Conservation (phyloP, 2,329 filamentous ascomycete species). For the Zymoseptoria crescenta region DNA sequence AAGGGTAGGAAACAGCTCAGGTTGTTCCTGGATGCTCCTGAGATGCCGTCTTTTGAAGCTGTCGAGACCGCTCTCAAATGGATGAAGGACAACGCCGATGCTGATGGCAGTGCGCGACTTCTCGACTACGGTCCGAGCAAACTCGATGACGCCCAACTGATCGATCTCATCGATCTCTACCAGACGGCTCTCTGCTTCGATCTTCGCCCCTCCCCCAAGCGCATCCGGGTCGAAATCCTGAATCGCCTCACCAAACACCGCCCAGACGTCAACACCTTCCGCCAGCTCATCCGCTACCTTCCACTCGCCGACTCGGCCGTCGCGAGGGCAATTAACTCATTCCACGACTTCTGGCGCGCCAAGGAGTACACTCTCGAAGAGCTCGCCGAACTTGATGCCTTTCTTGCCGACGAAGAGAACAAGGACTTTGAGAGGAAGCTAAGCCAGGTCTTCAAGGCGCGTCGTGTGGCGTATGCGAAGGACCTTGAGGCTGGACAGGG, state of each 20-base stretch:
- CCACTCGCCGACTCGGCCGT: conserved; percentile 10
- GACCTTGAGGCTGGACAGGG: neutral
- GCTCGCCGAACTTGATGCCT: conserved; percentile 1
- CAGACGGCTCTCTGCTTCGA: conserved; percentile 9
- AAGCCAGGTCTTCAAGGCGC: neutral
- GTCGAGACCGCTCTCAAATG: conserved; percentile 10
- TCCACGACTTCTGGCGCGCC: neutral
- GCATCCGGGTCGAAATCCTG: conserved; percentile 6
- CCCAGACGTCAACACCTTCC: conserved; percentile 5
- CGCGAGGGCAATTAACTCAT: conserved; percentile 12
- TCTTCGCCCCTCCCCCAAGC: conserved; percentile 11
- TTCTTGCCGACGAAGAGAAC: neutral
- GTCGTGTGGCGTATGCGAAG: neutral
- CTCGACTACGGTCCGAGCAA: conserved; percentile 6
- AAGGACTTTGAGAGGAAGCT: neutral
- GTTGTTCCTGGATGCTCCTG: conserved; percentile 6
- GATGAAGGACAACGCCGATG: conserved; percentile 17
- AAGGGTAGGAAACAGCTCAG: conserved; percentile 1
- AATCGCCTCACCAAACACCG: conserved; percentile 5
- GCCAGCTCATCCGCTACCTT: conserved; percentile 9
- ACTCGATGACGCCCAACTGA: neutral
- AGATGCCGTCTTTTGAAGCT: conserved; percentile 6
- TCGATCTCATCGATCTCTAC: conserved; percentile 15
- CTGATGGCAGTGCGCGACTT: conserved; percentile 4
- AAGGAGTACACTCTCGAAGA: neutral